Percentiles rank a stretch among this genome's conserved stretches.
Evolutionary conservation across 176 grass and related monocot species (phyloP).

Genomic region (Elaeis guineensis): DNA sequence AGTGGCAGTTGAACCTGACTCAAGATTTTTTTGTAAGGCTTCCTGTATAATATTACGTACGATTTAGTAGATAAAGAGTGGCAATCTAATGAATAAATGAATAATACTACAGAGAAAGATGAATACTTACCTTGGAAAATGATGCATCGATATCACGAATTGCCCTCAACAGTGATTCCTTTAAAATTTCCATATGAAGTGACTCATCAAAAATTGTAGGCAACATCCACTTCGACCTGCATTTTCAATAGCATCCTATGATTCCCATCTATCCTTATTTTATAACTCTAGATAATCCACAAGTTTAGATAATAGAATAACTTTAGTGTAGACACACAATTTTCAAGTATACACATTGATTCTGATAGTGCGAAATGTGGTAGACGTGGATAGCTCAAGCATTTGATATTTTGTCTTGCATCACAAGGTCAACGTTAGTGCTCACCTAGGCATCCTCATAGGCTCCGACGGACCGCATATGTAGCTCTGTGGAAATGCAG

Average conservation of each 20-base stretch:
- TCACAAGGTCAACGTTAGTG: no score
- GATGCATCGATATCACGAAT: constrained; percentile 81
- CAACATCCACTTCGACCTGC: constrained; percentile 41
- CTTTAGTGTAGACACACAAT: no score
- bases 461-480: no score
- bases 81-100: background rate
- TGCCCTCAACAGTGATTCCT: constrained; percentile 79
- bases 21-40: constrained; percentile 50
- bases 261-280: no score
- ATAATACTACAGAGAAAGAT: background rate
- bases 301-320: no score
- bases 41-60: constrained; percentile 39
- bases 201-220: constrained; percentile 54
- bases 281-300: no score
- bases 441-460: no score
- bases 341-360: no score
- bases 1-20: constrained; percentile 70
- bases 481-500: no score
- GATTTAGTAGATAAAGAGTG: background rate
- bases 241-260: constrained; percentile 14
- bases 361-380: no score
- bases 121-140: constrained; percentile 80
- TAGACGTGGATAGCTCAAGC: no score
- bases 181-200: constrained; percentile 72
- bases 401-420: no score